Base-by-base conservation (phyloP, 139 green algal species). In the Chlorella sp. region DNA sequence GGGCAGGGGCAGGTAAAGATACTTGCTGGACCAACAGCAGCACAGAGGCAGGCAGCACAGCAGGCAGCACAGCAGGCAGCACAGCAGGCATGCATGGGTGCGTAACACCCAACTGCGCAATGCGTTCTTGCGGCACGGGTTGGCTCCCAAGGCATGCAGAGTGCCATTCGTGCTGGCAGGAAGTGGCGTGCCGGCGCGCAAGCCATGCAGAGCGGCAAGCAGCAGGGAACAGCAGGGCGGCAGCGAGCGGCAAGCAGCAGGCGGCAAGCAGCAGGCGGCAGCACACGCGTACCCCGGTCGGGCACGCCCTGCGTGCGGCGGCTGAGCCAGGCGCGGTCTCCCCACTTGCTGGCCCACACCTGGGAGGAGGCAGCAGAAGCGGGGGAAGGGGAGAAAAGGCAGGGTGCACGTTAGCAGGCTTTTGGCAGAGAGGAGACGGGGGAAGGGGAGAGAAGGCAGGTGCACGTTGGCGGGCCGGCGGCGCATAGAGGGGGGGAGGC, bases 321-420 rank as follows among this genome's bases (percentile, higher is more conserved):
- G 87, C 93, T 95, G 36, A 98, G 92, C 93, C 94, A 97, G 5
- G 95, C 95, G 7, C 95, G 92, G 88, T 98, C 95, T 39, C 91
- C 97, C 96, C 96, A 98, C 90, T 97, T 97, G 86, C 84, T 94
- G 2, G 96, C 96, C 97, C 97, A 99, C 69, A 99, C 96, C 86
- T 93, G 85, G 37, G 18, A 37, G 61, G 7, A 57, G 48, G 48
- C 48, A 9, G 48, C n/a, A 28, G 16, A 87, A 2, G 42, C 22
- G 80, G 11, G 12, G 37, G 15, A 39, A 21, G 78, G 39, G 78
- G 14, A 22, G 39, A 34, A n/a, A n/a, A n/a, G n/a, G 48, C 48
- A 57, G 48, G 7, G 9, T 57, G 48, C 7, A 81, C 75, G 32
- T 48, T 26, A 22, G 32, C 75, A 81, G n/a, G n/a, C n/a, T n/a